Percentiles rank a stretch among this genome's conserved stretches.
Conservation (phyloP, 768 basidiomycete species). For the Lentinula aciculospora region DNA sequence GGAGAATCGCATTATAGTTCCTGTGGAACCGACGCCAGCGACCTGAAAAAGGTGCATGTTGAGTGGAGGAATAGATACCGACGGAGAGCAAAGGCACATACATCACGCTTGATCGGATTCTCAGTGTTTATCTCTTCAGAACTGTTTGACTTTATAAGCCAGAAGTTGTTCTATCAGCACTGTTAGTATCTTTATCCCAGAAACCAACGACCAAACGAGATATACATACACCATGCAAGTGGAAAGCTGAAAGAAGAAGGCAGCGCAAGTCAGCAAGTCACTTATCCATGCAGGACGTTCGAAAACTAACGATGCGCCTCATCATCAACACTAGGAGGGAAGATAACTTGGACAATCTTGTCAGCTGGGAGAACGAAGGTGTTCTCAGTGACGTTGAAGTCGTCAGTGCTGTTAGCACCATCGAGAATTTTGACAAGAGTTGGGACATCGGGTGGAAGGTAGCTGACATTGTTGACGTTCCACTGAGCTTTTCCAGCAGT, state of each 20-base stretch:
- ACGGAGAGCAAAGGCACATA: constrained; percentile 1
- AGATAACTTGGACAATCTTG: constrained; percentile 31
- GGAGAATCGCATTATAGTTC: constrained; percentile 39
- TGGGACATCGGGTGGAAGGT: constrained; percentile 18
- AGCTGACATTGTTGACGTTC: constrained; percentile 27
- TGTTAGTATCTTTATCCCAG: no score
- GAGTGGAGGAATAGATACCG: no score
- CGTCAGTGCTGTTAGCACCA: constrained; percentile 21
- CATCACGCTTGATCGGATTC: constrained; percentile 40
- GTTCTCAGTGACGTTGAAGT: constrained; percentile 28
- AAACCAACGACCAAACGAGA: no score
- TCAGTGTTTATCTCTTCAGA: constrained; percentile 27
- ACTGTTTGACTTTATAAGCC: constrained; percentile 31
- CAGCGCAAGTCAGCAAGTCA: neutral
- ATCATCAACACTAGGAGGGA: constrained; percentile 25
- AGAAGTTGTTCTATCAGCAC: constrained; percentile 33
- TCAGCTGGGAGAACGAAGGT: constrained; percentile 33
- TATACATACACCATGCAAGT: constrained; percentile 23
- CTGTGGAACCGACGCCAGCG: constrained; percentile 12
- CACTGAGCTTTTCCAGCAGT: constrained; percentile 19
- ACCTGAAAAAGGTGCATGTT: constrained; percentile 6
- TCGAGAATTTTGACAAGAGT: constrained; percentile 27
- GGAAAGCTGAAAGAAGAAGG: constrained; percentile 13
- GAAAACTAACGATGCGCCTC: constrained; percentile 17
- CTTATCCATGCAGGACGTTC: neutral